These are phyloP conservation scores for Solanum lignicaule DNA, from an alignment of 257 asterid species.

Conservation along the genomic window DNA sequence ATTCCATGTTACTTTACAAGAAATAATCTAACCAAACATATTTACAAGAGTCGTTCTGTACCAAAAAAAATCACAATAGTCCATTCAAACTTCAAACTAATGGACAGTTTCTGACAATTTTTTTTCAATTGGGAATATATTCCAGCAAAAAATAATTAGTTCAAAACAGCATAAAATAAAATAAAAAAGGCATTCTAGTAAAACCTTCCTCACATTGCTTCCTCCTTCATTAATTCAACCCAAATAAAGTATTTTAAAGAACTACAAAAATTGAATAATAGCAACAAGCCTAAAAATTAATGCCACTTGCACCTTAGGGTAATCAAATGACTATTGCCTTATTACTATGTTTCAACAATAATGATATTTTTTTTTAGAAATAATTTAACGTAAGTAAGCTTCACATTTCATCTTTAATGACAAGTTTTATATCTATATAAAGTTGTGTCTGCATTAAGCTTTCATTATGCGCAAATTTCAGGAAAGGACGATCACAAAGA, in stretches of 20 bases:
- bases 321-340: too few species aligned
- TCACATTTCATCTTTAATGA: too few species aligned
- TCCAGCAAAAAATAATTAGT: background rate
- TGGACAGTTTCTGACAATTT: background rate
- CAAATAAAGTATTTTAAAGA: background rate
- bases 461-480: accelerated
- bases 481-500: too few species aligned
- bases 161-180: background rate
- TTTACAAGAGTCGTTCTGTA: background rate
- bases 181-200: background rate
- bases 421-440: too few species aligned
- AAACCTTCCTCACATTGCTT: background rate
- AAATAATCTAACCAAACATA: background rate
- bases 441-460: too few species aligned
- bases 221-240: background rate
- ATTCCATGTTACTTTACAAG: background rate
- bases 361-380: too few species aligned
- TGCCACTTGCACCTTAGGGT: background rate
- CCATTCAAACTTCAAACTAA: background rate
- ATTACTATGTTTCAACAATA: too few species aligned
- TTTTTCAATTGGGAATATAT: background rate
- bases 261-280: background rate
- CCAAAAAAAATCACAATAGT: background rate
- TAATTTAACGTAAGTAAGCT: too few species aligned
- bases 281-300: background rate